Evolutionary conservation across 495 filamentous ascomycete genomes (phyloP), one percentile per base, ranked within the genome.

Genomic region (Aspergillus mulundensis): DNA sequence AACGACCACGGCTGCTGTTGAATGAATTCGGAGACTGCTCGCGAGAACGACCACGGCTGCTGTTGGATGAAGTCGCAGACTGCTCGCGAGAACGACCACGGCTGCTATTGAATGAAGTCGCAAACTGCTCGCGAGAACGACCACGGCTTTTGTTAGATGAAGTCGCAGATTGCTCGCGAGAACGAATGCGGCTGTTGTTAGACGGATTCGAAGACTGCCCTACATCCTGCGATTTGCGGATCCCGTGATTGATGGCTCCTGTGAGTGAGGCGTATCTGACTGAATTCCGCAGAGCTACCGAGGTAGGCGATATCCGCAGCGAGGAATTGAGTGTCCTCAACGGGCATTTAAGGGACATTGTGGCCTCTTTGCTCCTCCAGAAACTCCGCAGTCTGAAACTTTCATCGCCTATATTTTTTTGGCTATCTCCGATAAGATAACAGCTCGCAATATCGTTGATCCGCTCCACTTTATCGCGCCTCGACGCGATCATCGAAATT

Each of bases 241-340:
- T 73, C 5, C 80, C 81, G 18, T 77, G 73, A 24, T 71, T 73
- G 61, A 85, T 84, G 24, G 81, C 79, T 12, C 78, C 79, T 44
- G 74, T 81, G 47, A 81, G 69, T n/a, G 81, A 84, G 28, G 77
- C 78, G 63, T 77, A 53, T 50, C 78, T 73, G 43, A 54, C 43
- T 15, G 48, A 50, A 36, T 47, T 54, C 21, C 48, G 50, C 15
- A 36, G 51, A 1, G 34, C 14, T 8, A 34, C 20, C 7, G 47
- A 40, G 38, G 39, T 25, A 15, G 36, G 14, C 2, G 60, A 34
- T 7, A 48, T 16, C 12, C 54, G 52, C 18, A 61, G 30, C 43
- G 43, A 51, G 1, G 36, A 14, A 16, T 36, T 28, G 12, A 61
- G 18, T 14, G 58, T 42, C 51, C 10, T 52, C 10, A 59, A 32